phyloP scores from a whole-genome alignment of 2,329 filamentous ascomycete genomes.

The Colletotrichum melonis region DNA sequence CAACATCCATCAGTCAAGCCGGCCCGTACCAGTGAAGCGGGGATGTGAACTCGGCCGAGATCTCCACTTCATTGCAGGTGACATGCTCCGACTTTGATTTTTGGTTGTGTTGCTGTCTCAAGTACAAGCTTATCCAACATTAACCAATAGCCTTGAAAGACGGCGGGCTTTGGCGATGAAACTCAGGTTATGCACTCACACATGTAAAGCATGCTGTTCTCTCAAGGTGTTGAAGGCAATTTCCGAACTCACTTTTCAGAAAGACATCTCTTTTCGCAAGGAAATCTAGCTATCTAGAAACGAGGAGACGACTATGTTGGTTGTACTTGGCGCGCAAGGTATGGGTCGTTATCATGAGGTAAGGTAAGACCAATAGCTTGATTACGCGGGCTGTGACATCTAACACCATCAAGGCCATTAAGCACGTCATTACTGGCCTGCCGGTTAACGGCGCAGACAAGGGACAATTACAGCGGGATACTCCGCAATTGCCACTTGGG shows the following conservation, averaged over 20 bases:
- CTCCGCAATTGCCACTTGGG: conserved; percentile 13
- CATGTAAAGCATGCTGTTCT: no score
- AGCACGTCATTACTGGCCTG: conserved; percentile 25
- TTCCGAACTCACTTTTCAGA: no score
- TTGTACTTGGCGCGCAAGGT: no score
- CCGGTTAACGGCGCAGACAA: neutral
- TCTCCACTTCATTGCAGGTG: neutral
- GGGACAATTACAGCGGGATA: conserved; percentile 1
- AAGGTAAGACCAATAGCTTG: no score
- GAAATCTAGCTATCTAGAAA: no score
- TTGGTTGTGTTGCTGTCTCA: neutral
- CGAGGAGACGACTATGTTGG: no score
- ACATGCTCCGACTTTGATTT: neutral
- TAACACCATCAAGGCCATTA: conserved; percentile 26
- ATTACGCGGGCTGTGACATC: neutral
- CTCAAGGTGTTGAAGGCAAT: no score
- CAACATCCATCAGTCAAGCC: neutral
- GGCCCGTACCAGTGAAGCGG: neutral
- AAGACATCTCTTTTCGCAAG: no score
- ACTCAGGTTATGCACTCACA: no score
- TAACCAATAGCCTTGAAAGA: no score
- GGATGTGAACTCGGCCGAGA: neutral
- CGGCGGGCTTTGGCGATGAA: no score
- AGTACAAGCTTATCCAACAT: neutral
- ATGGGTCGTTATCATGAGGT: no score